Conservation (phyloP, 1,139 yeast species). For the Lodderomyces beijingensis region DNA sequence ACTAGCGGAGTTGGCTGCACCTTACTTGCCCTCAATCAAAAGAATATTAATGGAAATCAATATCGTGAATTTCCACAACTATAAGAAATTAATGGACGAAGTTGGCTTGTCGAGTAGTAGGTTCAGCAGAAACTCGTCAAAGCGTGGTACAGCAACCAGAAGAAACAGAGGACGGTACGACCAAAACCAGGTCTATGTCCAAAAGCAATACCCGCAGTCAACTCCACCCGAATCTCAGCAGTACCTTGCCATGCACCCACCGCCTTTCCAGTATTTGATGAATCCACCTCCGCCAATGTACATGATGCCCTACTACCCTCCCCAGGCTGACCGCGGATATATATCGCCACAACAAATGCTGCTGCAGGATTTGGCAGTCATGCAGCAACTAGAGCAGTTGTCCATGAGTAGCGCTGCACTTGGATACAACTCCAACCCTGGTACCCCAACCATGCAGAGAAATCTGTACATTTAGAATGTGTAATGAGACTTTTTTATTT, state of each 20-base stretch:
- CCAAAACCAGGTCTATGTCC: no score
- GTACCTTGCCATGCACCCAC: constrained; percentile 5
- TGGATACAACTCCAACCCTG: constrained; percentile 47
- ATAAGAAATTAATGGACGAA: constrained; percentile 87
- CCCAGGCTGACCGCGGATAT: constrained; percentile 7
- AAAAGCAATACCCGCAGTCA: constrained; percentile 1
- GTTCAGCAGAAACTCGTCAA: constrained; percentile 14
- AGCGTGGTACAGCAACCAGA: neutral
- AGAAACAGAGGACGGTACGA: neutral
- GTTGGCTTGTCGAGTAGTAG: constrained; percentile 62
- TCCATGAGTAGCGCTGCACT: constrained; percentile 47
- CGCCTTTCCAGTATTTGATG: constrained; percentile 4
- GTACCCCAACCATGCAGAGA: constrained; percentile 26
- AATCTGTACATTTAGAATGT: constrained; percentile 9
- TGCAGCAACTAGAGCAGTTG: constrained; percentile 48
- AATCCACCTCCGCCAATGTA: constrained; percentile 8
- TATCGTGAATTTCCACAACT: constrained; percentile 59
- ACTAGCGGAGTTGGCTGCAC: constrained; percentile 22
- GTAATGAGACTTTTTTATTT: constrained; percentile 1
- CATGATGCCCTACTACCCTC: constrained; percentile 11
- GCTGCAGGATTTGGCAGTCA: constrained; percentile 33
- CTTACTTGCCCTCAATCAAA: constrained; percentile 44
- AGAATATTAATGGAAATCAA: constrained; percentile 56
- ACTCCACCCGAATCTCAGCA: neutral
- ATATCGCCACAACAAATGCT: constrained; percentile 14